These are phyloP conservation scores for Metschnikowia arizonensis DNA, from an alignment of 805 yeast species.

Conservation along the genomic window DNA sequence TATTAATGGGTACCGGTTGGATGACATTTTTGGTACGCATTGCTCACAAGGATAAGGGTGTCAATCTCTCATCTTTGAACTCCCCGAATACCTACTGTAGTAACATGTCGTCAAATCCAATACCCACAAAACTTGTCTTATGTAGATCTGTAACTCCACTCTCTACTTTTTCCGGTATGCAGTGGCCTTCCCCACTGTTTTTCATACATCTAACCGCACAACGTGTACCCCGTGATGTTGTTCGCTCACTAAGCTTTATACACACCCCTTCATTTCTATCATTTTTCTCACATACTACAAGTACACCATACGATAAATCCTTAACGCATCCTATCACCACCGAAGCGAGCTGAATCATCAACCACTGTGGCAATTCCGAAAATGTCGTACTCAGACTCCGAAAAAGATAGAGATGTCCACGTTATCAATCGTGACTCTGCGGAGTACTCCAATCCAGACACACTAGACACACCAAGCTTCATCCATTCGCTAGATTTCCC, in stretches of 20 bases:
- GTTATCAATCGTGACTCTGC: conserved; percentile 15
- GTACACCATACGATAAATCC: not conserved
- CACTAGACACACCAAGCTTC: conserved; percentile 18
- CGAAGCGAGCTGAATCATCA: not conserved
- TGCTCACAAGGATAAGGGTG: not conserved
- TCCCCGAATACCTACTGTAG: not conserved
- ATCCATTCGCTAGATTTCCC: conserved; percentile 18
- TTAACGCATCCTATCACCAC: not conserved
- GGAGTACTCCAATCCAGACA: conserved; percentile 9
- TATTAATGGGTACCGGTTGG: conserved; percentile 39
- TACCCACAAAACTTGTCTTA: not conserved
- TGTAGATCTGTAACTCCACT: not conserved
- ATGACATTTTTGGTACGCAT: conserved; percentile 28
- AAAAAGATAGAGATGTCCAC: conserved; percentile 16
- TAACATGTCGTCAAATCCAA: not conserved
- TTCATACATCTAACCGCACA: not conserved
- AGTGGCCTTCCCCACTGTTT: not conserved
- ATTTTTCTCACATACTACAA: conserved; percentile 1
- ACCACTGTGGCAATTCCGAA: not conserved
- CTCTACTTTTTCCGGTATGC: not conserved
- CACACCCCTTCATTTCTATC: conserved; percentile 5
- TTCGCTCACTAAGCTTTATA: conserved; percentile 2
- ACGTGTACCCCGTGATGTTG: not conserved
- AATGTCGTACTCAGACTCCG: conserved; percentile 12
- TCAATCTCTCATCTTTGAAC: not conserved